Evolutionary conservation across 1,139 yeast genomes (phyloP), one percentile per base, ranked within the genome.

Genomic region (Kodamaea arcana): DNA sequence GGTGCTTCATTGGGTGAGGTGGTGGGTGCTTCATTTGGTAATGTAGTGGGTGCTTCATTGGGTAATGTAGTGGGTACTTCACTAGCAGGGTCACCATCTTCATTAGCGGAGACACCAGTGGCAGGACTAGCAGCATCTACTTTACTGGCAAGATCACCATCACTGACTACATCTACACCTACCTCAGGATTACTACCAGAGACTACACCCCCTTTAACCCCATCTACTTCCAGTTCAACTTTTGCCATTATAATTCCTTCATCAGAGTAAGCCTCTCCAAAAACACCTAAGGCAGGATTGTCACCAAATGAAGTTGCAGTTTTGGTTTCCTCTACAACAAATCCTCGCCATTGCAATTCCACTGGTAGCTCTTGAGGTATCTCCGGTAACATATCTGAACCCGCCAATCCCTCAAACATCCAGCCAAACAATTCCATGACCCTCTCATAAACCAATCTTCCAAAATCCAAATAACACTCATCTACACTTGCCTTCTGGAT

Each of bases 401-500:
- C 34, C 27, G n/a, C 15, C 4, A 28, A 14, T 4, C 14, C 36
- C 7, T 40, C 33, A 14, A 65, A 25, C 6, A 18, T 9, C 4
- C 52, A 37, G 0, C 73, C 72, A 40, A 65, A 65, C 2, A 42
- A 21, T 4, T 48, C 42, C 3, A 53, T 24, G 13, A 66, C 27
- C 29, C 37, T 45, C 10, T 45, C 41, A 44, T 58, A 58, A 2
- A 69, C 57, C 3, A 52, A 24, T 26, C 70, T 44, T 0, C 97
- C 96, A 27, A 92, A 57, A 57, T 92, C 97, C 45, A 92, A 49
- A 54, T 83, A 92, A 32, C 92, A 82, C 59, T 92, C 98, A 59
- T 92, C 98, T 12, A 90, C 94, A 58, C 97, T 88, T 0, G 97
- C 97, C 60, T 90, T 90, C 52, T 92, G 95, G 1, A 88, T 86